Evolutionary conservation across 352 stramenopile species (phyloP), one percentile per base, ranked within the genome.

Genomic region (Globisporangium cylindrosporum): DNA sequence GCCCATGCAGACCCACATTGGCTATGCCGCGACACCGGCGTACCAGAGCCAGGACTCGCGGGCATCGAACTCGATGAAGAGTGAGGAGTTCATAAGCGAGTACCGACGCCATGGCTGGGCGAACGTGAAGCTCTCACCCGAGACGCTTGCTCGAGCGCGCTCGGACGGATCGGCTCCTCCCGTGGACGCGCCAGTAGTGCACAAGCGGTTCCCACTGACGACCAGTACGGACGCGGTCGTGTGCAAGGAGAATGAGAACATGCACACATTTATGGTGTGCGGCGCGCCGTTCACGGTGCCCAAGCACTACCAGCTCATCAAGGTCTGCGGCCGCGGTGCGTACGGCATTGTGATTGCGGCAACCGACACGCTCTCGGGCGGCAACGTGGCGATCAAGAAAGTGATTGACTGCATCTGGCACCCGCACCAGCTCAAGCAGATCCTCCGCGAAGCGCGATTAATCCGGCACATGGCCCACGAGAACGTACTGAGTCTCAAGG

Each of bases 401-500:
- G 89, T 97, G 8, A 96, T 96, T 51, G 88, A 96, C 71, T 96
- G 88, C 60, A 92, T 96, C 56, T 96, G 88, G 88, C 88, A 96
- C 66, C 88, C 87, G 22, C 88, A 96, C 67, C 86, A 96, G 62
- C 83, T 96, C 60, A 96, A 96, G 69, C 88, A 95, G 66, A 95
- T 95, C 65, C 67, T 96, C 38, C 88, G 89, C n/a, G 89, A 96
- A 49, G 87, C 89, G 32, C 75, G 86, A 3, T 65, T 96, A 64
- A 92, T 96, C 71, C 88, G 89, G 20, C 89, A 96, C 73, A 85
- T 96, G 74, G 74, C 80, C 10, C 89, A 96, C 56, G 88, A 93
- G 72, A 96, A 96, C 61, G 75, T 96, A 15, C 66, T 96, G 43
- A 93, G 85, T 72, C 69, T 96, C 59, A 81, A 92, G 75, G 88